Percentiles rank a stretch among this genome's conserved stretches.
Evolutionary conservation across 768 basidiomycete species (phyloP).

Genomic region (Pleurotus cornucopiae): DNA sequence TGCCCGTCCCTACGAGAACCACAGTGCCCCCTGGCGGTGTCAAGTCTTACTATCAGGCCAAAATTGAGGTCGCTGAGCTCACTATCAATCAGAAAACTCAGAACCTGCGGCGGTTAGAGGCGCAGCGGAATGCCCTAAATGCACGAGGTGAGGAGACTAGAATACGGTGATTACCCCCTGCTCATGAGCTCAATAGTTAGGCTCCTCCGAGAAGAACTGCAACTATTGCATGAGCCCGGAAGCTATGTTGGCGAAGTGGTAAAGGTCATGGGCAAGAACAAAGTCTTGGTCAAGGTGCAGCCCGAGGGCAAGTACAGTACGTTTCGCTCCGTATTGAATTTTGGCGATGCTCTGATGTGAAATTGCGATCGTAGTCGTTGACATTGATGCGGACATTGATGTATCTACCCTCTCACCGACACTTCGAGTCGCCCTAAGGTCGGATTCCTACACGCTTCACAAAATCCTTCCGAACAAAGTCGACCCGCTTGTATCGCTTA

Average conservation of each 20-base stretch:
- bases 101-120: slow-evolving; percentile 91
- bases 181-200: slow-evolving; percentile 51
- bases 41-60: slow-evolving; percentile 91
- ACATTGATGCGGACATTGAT: slow-evolving; percentile 86
- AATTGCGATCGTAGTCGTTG: slow-evolving; percentile 63
- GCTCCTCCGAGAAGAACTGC: slow-evolving; percentile 86
- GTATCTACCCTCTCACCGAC: slow-evolving; percentile 75
- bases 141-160: slow-evolving; percentile 70
- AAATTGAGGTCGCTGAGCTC: slow-evolving; percentile 91
- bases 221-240: slow-evolving; percentile 90
- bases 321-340: slow-evolving; percentile 24
- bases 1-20: slow-evolving; percentile 33
- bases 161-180: not conserved
- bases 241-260: slow-evolving; percentile 97
- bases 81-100: slow-evolving; percentile 96
- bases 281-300: slow-evolving; percentile 96
- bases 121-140: slow-evolving; percentile 95
- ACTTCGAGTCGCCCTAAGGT: slow-evolving; percentile 93
- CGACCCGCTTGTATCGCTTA: slow-evolving; percentile 94
- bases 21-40: slow-evolving; percentile 57
- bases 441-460: slow-evolving; percentile 95
- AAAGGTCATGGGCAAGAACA: slow-evolving; percentile 99
- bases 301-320: slow-evolving; percentile 98
- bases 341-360: not conserved
- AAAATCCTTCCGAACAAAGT: slow-evolving; percentile 97